Conservation (phyloP, 257 asterid genomes). For the Dorcoceras hygrometricum region DNA sequence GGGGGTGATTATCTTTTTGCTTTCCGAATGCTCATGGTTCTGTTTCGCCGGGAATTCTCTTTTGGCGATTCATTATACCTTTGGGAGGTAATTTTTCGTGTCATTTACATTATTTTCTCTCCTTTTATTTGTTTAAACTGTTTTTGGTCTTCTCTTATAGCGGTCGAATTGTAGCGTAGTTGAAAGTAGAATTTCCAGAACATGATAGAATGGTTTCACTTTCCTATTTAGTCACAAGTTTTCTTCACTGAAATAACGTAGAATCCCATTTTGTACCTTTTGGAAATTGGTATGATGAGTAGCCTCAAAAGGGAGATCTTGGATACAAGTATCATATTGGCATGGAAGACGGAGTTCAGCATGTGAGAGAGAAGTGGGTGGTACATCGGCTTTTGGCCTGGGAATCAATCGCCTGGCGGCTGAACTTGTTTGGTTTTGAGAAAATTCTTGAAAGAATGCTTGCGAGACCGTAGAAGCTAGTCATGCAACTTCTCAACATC, state of each 20-base stretch:
- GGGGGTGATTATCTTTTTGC: slow-evolving; percentile 96
- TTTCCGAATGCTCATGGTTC: slow-evolving; percentile 92
- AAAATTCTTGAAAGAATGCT: not conserved
- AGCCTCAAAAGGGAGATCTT: not conserved
- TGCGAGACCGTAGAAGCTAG: not conserved
- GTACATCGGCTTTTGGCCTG: not conserved
- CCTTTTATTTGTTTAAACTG: not conserved
- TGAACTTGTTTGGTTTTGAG: not conserved
- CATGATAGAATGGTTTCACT: not conserved
- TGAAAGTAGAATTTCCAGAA: not conserved
- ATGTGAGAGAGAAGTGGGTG: not conserved
- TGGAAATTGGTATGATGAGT: not conserved
- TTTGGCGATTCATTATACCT: slow-evolving; percentile 84
- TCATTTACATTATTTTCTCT: not conserved
- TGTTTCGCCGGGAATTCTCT: slow-evolving; percentile 94
- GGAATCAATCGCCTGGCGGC: not conserved
- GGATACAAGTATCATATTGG: not conserved
- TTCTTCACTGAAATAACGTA: not conserved
- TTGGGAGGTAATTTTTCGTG: slow-evolving; percentile 71
- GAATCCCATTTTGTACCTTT: too few relatives aligned
- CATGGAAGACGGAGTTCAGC: not conserved
- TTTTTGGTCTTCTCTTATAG: not conserved
- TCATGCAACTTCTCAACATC: too few relatives aligned
- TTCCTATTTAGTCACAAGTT: not conserved
- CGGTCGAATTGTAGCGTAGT: not conserved